Evolutionary conservation across 495 filamentous ascomycete genomes (phyloP).

Genomic region (Endocarpon pusillum): DNA sequence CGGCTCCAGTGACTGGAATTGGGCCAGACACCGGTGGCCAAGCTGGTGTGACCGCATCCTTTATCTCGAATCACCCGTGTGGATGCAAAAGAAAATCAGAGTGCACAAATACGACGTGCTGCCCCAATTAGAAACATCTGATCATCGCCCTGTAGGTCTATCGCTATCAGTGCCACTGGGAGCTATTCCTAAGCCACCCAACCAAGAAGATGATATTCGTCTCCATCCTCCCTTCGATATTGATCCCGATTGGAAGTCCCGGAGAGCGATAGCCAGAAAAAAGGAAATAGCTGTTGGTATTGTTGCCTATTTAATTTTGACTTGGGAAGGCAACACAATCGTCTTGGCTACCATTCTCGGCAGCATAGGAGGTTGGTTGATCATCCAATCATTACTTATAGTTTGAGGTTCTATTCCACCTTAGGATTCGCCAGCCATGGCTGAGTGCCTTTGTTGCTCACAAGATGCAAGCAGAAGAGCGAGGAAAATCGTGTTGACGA

Average conservation of each 20-base stretch:
- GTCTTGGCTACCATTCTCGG: constrained; percentile 27
- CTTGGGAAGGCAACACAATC: constrained; percentile 40
- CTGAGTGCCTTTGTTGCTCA: no score
- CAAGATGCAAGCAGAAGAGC: no score
- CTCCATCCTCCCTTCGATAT: constrained; percentile 34
- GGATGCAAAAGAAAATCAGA: constrained; percentile 23
- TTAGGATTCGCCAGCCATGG: no score
- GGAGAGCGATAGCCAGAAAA: constrained; percentile 30
- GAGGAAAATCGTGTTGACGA: no score
- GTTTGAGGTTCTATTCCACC: no score
- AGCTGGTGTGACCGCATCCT: constrained; percentile 90
- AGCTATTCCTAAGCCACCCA: constrained; percentile 10
- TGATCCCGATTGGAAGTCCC: constrained; percentile 31
- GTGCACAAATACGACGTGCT: constrained; percentile 51
- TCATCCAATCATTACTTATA: constrained; percentile 23
- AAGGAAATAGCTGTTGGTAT: constrained; percentile 43
- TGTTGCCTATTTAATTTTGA: constrained; percentile 36
- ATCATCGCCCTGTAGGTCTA: constrained; percentile 71
- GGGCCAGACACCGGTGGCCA: constrained; percentile 68
- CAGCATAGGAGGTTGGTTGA: constrained; percentile 27
- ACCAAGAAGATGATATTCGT: constrained; percentile 13
- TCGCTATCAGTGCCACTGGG: constrained; percentile 38
- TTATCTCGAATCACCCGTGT: constrained; percentile 45
- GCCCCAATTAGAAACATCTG: constrained; percentile 57
- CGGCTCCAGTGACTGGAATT: constrained; percentile 39